Conservation (phyloP, 306 rosid genomes). For the Dicorynia guianensis region DNA sequence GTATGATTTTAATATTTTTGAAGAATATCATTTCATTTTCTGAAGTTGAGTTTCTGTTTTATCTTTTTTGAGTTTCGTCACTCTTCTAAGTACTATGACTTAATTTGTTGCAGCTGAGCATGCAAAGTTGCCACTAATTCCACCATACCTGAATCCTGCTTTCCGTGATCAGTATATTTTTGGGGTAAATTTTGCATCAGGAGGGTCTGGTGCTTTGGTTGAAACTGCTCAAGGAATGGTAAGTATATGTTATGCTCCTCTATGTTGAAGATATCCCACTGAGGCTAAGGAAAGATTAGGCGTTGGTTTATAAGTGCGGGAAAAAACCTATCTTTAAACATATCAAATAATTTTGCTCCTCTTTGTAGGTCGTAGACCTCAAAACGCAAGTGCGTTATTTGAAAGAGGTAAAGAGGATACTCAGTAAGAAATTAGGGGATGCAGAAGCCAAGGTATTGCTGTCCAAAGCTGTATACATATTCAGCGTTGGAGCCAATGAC, state of each 20-base stretch:
- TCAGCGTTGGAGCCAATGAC: too few species aligned
- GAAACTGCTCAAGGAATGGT: too few species aligned
- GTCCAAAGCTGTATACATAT: constrained; percentile 48
- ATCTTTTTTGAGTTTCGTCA: too few species aligned
- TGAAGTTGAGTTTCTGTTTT: too few species aligned
- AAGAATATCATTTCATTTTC: too few species aligned
- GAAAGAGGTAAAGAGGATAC: constrained; percentile 37
- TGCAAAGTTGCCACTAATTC: constrained; percentile 32
- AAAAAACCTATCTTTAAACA: too few species aligned
- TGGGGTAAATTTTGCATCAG: constrained; percentile 57
- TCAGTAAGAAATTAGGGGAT: constrained; percentile 42
- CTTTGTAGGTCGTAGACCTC: constrained; percentile 33
- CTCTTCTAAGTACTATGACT: too few species aligned
- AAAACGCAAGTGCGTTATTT: constrained; percentile 43
- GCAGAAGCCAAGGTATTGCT: constrained; percentile 39
- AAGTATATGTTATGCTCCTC: too few species aligned
- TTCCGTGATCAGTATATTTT: neutral
- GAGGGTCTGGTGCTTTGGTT: constrained; percentile 47
- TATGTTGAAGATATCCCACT: too few species aligned
- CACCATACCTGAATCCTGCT: constrained; percentile 49
- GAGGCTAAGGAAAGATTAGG: too few species aligned
- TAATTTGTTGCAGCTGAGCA: neutral
- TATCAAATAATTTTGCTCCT: too few species aligned
- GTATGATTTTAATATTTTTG: neutral
- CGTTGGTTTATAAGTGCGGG: too few species aligned